Percentiles rank a stretch among this genome's conserved stretches.
phyloP scores from a whole-genome alignment of 305 asterid species.

The Rubia tinctorum region DNA sequence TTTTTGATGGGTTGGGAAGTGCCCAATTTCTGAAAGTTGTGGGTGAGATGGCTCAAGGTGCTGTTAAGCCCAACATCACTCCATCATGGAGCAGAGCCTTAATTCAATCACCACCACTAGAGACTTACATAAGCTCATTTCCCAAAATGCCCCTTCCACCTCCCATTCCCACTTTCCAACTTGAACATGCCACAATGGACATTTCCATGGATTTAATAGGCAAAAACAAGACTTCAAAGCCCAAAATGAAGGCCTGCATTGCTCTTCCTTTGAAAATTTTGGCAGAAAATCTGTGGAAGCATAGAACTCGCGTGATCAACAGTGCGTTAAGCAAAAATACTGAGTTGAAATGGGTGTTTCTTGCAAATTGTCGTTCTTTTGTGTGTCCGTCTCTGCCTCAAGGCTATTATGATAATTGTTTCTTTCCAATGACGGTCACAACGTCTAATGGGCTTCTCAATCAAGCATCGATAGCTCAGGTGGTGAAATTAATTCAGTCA shows the following conservation, averaged over 20 bases:
- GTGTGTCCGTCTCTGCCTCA: conserved; percentile 25
- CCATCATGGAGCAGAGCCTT: conserved; percentile 42
- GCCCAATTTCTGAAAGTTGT: conserved; percentile 59
- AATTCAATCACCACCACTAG: conserved; percentile 20
- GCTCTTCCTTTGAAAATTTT: conserved; percentile 43
- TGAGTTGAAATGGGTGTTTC: conserved; percentile 36
- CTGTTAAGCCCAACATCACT: conserved; percentile 22
- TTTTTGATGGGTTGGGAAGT: conserved; percentile 51
- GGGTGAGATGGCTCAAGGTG: conserved; percentile 43
- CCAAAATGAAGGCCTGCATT: conserved; percentile 19
- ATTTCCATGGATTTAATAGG: conserved; percentile 23
- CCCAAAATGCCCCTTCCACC: conserved; percentile 16
- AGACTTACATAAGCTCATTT: not conserved
- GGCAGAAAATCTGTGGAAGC: conserved; percentile 43
- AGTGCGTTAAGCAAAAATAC: conserved; percentile 10
- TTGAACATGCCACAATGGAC: conserved; percentile 39
- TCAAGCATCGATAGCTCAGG: conserved; percentile 20
- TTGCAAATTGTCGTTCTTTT: conserved; percentile 43
- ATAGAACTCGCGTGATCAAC: conserved; percentile 32
- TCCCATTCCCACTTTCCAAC: conserved; percentile 26
- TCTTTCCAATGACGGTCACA: conserved; percentile 33
- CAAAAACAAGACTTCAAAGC: conserved; percentile 33
- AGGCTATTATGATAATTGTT: conserved; percentile 52
- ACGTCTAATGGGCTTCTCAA: conserved; percentile 18
- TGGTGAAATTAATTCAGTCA: conserved; percentile 46